Conservation (phyloP, 179 eudicot species). For the Silene coronaria region DNA sequence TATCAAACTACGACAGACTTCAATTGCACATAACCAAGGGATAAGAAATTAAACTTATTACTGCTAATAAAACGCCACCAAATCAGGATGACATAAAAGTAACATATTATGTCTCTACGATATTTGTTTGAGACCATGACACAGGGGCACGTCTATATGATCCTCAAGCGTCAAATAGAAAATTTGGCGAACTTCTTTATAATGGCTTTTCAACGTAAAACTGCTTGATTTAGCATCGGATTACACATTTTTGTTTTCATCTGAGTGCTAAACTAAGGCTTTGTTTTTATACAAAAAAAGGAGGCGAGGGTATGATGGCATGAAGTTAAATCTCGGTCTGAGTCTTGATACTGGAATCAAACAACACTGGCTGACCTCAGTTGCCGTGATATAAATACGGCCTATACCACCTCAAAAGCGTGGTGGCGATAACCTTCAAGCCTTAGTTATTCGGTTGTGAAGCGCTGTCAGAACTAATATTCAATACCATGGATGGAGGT, state of each 20-base stretch:
- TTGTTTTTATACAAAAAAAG: background rate
- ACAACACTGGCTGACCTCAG: background rate
- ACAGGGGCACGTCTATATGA: background rate
- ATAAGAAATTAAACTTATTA: background rate
- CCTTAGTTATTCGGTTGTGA: too few relatives aligned
- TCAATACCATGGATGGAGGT: too few relatives aligned
- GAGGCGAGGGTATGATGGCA: background rate
- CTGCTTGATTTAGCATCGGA: background rate
- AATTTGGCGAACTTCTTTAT: background rate
- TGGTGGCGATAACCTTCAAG: background rate
- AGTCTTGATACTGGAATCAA: background rate
- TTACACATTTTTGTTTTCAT: constrained; percentile 1
- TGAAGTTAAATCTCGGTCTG: background rate
- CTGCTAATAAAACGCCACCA: background rate
- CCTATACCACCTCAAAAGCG: background rate
- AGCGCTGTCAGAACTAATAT: too few relatives aligned
- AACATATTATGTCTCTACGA: background rate
- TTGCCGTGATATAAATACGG: background rate
- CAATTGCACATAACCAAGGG: background rate
- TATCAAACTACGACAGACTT: background rate
- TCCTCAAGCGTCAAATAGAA: background rate
- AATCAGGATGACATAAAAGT: background rate
- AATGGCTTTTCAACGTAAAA: background rate
- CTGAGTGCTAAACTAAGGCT: background rate
- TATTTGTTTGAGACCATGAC: background rate